Evolutionary conservation across 2,329 filamentous ascomycete species (phyloP).

Genomic region (Botrytis sinoallii): DNA sequence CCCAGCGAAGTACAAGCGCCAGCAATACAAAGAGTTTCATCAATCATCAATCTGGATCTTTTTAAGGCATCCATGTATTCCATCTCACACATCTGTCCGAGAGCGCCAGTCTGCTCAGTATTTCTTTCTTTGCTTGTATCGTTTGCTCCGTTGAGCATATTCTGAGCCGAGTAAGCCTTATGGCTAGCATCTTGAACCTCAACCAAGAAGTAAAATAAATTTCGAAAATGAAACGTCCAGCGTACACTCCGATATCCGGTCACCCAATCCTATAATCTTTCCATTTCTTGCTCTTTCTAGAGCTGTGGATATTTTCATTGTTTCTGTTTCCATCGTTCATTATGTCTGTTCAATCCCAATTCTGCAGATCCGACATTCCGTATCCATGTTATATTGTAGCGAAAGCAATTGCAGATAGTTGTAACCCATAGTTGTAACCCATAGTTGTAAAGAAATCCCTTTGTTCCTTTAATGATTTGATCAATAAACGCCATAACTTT

Average conservation of each 20-base stretch:
- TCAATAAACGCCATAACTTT: not conserved
- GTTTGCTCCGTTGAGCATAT: not conserved
- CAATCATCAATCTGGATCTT: slow-evolving; percentile 9
- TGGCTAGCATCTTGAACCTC: not conserved
- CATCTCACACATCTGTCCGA: not conserved
- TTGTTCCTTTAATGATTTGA: not conserved
- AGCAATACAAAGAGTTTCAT: slow-evolving; percentile 8
- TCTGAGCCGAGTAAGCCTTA: not conserved
- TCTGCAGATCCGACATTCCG: not conserved
- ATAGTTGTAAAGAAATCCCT: not conserved
- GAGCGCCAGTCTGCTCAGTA: slow-evolving; percentile 7
- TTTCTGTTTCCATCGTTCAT: not conserved
- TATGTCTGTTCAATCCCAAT: not conserved
- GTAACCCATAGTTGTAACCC: not conserved
- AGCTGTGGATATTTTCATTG: not conserved
- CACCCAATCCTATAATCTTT: not conserved
- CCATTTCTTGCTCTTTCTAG: not conserved
- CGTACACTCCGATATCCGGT: slow-evolving; percentile 25
- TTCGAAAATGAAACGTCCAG: slow-evolving; percentile 30
- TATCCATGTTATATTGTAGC: not conserved
- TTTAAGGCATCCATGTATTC: not conserved
- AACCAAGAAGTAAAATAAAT: slow-evolving; percentile 8
- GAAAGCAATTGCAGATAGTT: not conserved
- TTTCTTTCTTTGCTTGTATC: not conserved
- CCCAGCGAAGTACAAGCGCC: slow-evolving; percentile 12